Percentiles rank a stretch among this genome's conserved stretches.
These are phyloP conservation scores for Trematosphaeria pertusa DNA, from an alignment of 2,329 filamentous ascomycete species.

Conservation along the genomic window DNA sequence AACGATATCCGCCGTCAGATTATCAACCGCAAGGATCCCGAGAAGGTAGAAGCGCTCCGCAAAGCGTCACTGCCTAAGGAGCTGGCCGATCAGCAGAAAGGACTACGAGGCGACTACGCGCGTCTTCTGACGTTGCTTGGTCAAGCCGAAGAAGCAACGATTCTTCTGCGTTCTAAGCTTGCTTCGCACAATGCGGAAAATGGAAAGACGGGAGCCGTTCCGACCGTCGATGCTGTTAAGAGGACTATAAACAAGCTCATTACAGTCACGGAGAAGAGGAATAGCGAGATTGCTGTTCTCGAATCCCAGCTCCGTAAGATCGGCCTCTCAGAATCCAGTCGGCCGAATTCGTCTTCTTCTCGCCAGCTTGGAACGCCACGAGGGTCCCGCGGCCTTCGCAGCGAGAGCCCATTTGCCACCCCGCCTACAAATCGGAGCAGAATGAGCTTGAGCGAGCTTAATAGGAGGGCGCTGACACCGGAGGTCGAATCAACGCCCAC, in stretches of 20 bases:
- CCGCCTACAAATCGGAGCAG: conserved; percentile 44
- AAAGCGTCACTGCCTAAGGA: conserved; percentile 82
- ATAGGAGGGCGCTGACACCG: conserved; percentile 37
- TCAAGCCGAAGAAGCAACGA: conserved; percentile 80
- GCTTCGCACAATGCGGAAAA: conserved; percentile 63
- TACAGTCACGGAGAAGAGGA: conserved; percentile 87
- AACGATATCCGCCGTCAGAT: conserved; percentile 82
- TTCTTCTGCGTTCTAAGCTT: conserved; percentile 79
- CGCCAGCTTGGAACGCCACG: conserved; percentile 26
- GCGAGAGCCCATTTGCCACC: conserved; percentile 44
- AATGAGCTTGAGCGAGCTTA: conserved; percentile 39
- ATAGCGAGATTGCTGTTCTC: conserved; percentile 86
- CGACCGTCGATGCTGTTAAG: conserved; percentile 90
- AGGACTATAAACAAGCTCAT: conserved; percentile 95
- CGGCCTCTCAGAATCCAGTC: conserved; percentile 32
- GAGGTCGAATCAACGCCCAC: conserved; percentile 33
- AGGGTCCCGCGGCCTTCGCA: conserved; percentile 19
- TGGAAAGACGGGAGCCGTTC: conserved; percentile 58
- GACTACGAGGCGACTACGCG: conserved; percentile 78
- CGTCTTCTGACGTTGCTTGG: conserved; percentile 76
- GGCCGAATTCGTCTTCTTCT: conserved; percentile 32
- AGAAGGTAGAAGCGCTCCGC: conserved; percentile 68
- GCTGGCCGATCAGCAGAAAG: conserved; percentile 81
- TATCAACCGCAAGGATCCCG: conserved; percentile 71
- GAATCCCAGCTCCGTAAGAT: conserved; percentile 85